Base-by-base conservation (phyloP, 352 stramenopile genomes). In the Aphanomyces cochlioides region DNA sequence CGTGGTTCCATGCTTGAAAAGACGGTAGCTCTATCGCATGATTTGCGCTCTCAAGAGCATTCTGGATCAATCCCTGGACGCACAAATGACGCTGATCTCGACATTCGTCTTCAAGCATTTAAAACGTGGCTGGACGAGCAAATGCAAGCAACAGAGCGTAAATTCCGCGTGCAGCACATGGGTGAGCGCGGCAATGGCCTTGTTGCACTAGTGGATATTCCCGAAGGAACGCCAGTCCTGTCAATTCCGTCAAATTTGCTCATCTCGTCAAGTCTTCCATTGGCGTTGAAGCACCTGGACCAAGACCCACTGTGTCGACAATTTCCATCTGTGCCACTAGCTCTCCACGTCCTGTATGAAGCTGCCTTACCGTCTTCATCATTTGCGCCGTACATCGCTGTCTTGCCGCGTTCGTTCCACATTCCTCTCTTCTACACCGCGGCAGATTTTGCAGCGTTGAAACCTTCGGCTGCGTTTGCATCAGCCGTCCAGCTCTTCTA, bases 361-460 rank as follows among this genome's bases (percentile, higher is more conserved):
- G 54, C 54, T 17, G 4, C 43, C 19, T 37, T 37, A 7, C 54
- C 54, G 7, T 40, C 54, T 7, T 61, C 54, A 1, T 39, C 15
- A 17, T 87, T 85, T 59, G 40, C 68, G 21, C 70, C 75, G 56
- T 89, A 89, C 67, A 69, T 87, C 19, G 66, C 67, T 3, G 75
- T 87, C 57, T 58, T 89, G 15, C 81, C 81, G 8, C 64, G 50
- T 21, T 60, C 13, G 2, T 87, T 89, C 56, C 70, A 79, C 39
- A 75, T 89, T 10, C 81, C 81, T 47, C 69, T 89, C 15, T 80
- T 76, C 41, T 89, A 84, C 73, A 76, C 78, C 21, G 67, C 59
- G 7, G 74, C 48, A 17, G 78, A 89, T 61, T 83, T 87, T 53
- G 72, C 74, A 36, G 76, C 71, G 19, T 72, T 89, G 28, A 70